Percentiles rank a stretch among this genome's conserved stretches.
Evolutionary conservation across 2,329 filamentous ascomycete species (phyloP).

Genomic region (Aspergillus aculeatinus): DNA sequence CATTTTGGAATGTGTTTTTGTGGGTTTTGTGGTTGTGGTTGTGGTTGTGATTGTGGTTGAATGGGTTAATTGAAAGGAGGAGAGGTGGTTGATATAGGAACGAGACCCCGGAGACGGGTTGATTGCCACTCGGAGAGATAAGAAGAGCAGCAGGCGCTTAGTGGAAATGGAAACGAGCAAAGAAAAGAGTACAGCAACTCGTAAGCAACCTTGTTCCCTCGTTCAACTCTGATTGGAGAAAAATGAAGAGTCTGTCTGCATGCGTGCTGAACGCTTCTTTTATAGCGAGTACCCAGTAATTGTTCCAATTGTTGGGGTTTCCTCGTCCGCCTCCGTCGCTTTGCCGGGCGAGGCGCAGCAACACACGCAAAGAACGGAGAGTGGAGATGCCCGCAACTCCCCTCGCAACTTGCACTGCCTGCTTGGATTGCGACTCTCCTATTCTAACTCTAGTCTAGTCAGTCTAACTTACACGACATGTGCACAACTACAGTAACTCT

Average conservation of each 20-base stretch:
- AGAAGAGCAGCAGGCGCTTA: background rate
- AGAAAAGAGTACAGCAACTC: no score
- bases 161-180: no score
- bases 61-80: background rate
- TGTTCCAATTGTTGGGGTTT: background rate
- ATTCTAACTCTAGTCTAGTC: background rate
- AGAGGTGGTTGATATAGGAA: background rate
- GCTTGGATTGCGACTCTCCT: background rate
- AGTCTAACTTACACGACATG: background rate
- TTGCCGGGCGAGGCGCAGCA: constrained; percentile 13
- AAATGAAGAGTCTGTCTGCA: background rate
- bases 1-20: constrained; percentile 17
- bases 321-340: constrained; percentile 3
- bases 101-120: background rate
- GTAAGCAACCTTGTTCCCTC: no score
- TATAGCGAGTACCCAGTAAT: background rate
- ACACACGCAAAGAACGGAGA: background rate
- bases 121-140: background rate
- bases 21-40: constrained; percentile 1
- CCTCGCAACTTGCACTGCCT: constrained; percentile 12
- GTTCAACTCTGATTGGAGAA: background rate
- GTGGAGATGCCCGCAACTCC: background rate
- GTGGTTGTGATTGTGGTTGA: background rate
- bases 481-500: background rate
- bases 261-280: background rate